Conservation (phyloP, 2,329 filamentous ascomycete genomes). For the Alternaria ventricosa region DNA sequence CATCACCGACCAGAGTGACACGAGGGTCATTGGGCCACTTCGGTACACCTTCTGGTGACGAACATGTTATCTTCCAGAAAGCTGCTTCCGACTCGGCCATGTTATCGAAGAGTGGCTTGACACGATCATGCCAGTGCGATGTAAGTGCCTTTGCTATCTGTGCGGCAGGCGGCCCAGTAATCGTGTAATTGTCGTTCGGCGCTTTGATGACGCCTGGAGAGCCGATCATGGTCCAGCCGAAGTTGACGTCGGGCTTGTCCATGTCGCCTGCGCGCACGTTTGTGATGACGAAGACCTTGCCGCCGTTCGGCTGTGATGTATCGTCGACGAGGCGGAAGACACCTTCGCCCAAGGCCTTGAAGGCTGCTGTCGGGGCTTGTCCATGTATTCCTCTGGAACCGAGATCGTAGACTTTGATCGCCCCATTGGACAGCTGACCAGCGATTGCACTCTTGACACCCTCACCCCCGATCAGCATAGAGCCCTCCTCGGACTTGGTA, state of each 20-base stretch:
- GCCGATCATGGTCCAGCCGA: slow-evolving; percentile 70
- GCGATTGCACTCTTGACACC: slow-evolving; percentile 68
- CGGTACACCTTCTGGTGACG: slow-evolving; percentile 64
- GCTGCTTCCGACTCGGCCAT: slow-evolving; percentile 65
- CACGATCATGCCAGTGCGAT: slow-evolving; percentile 61
- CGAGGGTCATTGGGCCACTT: slow-evolving; percentile 65
- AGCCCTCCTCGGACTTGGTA: slow-evolving; percentile 63
- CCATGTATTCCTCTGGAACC: slow-evolving; percentile 70
- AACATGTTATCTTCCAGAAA: slow-evolving; percentile 72
- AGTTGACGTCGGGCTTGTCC: slow-evolving; percentile 62
- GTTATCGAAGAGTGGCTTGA: slow-evolving; percentile 64
- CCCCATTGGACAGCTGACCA: slow-evolving; percentile 64
- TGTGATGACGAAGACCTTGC: slow-evolving; percentile 63
- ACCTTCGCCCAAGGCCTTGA: slow-evolving; percentile 67
- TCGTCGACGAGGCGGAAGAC: slow-evolving; percentile 65
- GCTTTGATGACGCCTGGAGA: slow-evolving; percentile 63
- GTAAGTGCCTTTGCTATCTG: slow-evolving; percentile 64
- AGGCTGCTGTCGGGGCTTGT: slow-evolving; percentile 67
- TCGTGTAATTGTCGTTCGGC: slow-evolving; percentile 66
- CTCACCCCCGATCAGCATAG: slow-evolving; percentile 67
- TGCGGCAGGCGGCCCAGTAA: slow-evolving; percentile 64
- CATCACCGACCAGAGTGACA: slow-evolving; percentile 55
- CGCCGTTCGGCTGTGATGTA: slow-evolving; percentile 52
- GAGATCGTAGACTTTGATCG: slow-evolving; percentile 67
- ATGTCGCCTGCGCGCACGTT: slow-evolving; percentile 67